Percentiles rank a stretch among this genome's conserved stretches.
Evolutionary conservation across 2,329 filamentous ascomycete species (phyloP).

Genomic region (Microsporum ferrugineum): DNA sequence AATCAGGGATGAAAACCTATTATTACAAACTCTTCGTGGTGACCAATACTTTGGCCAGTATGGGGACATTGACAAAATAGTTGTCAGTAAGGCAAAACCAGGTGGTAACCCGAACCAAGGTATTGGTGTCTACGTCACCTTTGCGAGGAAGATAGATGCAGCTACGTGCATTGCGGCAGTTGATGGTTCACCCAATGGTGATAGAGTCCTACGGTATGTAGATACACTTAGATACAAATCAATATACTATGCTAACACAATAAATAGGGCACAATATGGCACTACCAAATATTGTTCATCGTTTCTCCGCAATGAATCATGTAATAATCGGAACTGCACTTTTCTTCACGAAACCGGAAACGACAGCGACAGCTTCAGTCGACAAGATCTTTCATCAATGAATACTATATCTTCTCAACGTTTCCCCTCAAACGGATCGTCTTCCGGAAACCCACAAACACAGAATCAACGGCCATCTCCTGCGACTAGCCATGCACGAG

Average conservation of each 20-base stretch:
- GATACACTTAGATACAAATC: constrained; percentile 21
- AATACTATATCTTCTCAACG: constrained; percentile 76
- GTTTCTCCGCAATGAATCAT: constrained; percentile 86
- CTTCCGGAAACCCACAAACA: constrained; percentile 17
- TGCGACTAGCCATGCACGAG: constrained; percentile 38
- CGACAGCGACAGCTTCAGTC: constrained; percentile 90
- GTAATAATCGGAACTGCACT: constrained; percentile 93
- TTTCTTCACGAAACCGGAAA: constrained; percentile 98
- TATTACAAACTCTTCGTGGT: constrained; percentile 80
- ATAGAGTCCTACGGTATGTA: constrained; percentile 67
- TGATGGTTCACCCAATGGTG: constrained; percentile 83
- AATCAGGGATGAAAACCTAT: constrained; percentile 72
- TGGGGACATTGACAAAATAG: constrained; percentile 96
- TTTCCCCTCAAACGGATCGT: constrained; percentile 28
- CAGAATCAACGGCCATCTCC: constrained; percentile 30
- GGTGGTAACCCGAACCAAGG: constrained; percentile 60
- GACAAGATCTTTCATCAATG: constrained; percentile 87
- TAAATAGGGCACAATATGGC: constrained; percentile 55
- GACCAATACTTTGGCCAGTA: constrained; percentile 96
- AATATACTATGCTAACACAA: background rate
- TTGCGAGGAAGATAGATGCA: constrained; percentile 82
- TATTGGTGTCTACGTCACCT: constrained; percentile 96
- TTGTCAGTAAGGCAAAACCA: constrained; percentile 91
- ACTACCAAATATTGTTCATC: constrained; percentile 99
- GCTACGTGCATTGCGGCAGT: constrained; percentile 82